These are phyloP conservation scores for Gynostemma pentaphyllum DNA, from an alignment of 306 rosid genomes.

Conservation along the genomic window DNA sequence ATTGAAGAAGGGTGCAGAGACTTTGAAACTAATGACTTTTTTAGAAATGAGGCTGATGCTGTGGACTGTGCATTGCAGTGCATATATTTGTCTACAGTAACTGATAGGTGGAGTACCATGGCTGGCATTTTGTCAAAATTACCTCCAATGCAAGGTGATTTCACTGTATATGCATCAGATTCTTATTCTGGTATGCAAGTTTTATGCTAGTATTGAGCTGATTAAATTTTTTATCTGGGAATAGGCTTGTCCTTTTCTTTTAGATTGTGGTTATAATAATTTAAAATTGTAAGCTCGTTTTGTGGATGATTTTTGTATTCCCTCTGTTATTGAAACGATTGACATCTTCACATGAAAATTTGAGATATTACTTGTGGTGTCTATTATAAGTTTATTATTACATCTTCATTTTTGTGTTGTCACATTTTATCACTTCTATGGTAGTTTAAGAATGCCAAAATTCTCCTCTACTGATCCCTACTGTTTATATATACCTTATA, in stretches of 20 bases:
- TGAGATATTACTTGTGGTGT: background rate
- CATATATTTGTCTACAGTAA: conserved; percentile 64
- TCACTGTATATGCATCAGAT: conserved; percentile 13
- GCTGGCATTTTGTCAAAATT: conserved; percentile 65
- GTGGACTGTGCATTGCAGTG: conserved; percentile 86
- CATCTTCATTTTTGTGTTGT: too few relatives aligned
- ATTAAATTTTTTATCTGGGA: background rate
- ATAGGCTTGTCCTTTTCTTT: background rate
- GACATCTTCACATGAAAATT: background rate
- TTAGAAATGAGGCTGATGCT: conserved; percentile 66
- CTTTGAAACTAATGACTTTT: conserved; percentile 36
- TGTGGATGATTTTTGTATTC: background rate
- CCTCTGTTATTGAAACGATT: background rate
- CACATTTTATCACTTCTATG: too few relatives aligned
- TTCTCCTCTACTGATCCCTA: too few relatives aligned
- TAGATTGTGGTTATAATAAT: background rate
- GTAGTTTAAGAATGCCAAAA: too few relatives aligned
- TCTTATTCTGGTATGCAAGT: conserved; percentile 13
- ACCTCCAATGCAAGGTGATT: conserved; percentile 69
- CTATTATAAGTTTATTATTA: background rate
- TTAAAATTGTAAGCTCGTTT: background rate
- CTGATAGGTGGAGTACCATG: conserved; percentile 92
- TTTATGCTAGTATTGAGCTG: background rate
- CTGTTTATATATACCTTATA: too few relatives aligned
- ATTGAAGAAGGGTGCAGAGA: conserved; percentile 81